Evolutionary conservation across 2,329 filamentous ascomycete genomes (phyloP).

Genomic region (Hypoxylon rubiginosum): DNA sequence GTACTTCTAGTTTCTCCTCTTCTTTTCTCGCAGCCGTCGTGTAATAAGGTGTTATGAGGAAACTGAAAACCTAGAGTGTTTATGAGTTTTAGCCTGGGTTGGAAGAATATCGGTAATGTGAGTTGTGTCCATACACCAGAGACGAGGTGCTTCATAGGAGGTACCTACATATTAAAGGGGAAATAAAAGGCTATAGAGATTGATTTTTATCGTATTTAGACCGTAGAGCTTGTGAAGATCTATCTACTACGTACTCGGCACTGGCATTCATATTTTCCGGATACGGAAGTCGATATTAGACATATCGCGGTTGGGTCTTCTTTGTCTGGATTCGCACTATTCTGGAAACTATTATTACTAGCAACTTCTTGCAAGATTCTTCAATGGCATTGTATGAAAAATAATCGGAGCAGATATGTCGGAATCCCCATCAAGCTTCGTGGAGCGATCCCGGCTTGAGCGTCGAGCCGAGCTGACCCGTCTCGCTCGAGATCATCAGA

Average conservation of each 20-base stretch:
- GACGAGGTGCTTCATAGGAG: conserved; percentile 4
- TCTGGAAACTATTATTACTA: conserved; percentile 8
- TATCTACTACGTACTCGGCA: conserved; percentile 12
- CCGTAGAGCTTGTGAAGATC: conserved; percentile 6
- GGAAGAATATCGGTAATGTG: neutral
- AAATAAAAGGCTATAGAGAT: neutral
- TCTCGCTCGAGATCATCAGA: conserved; percentile 29
- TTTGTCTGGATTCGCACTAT: conserved; percentile 23
- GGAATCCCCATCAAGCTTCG: conserved; percentile 20
- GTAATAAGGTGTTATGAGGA: neutral
- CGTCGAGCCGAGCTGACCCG: conserved; percentile 39
- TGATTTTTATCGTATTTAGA: neutral
- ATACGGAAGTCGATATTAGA: conserved; percentile 31
- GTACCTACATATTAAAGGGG: neutral
- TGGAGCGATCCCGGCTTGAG: conserved; percentile 32
- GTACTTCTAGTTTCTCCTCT: neutral
- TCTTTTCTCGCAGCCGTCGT: neutral
- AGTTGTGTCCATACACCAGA: conserved; percentile 24
- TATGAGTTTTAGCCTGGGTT: neutral
- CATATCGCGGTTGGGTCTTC: conserved; percentile 5
- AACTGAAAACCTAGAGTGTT: neutral
- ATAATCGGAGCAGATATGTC: conserved; percentile 17
- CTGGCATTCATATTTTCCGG: conserved; percentile 30
- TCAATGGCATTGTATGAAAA: conserved; percentile 37
- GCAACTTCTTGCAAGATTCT: neutral